Percentiles rank a stretch among this genome's conserved stretches.
These are phyloP conservation scores for Fusarium albosuccineum DNA, from an alignment of 2,329 filamentous ascomycete genomes.

Conservation along the genomic window DNA sequence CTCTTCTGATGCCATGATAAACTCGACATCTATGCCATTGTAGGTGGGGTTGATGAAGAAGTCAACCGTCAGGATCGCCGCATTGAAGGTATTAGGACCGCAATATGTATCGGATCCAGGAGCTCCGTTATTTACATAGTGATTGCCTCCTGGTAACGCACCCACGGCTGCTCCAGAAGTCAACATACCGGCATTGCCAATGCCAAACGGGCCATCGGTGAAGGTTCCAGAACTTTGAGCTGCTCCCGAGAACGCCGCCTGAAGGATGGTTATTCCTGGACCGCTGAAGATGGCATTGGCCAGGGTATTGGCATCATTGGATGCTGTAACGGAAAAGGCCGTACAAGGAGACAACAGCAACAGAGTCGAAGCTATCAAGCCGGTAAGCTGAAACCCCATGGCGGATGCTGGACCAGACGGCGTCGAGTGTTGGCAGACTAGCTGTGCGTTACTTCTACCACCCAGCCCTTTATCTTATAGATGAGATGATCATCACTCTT, in stretches of 20 bases:
- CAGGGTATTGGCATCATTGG: slow-evolving; percentile 1
- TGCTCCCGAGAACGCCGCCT: neutral
- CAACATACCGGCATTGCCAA: slow-evolving; percentile 18
- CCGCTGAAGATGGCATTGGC: slow-evolving; percentile 9
- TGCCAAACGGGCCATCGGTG: slow-evolving; percentile 20
- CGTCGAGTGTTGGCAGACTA: too few relatives aligned
- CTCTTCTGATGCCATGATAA: slow-evolving; percentile 32
- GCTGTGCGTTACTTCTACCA: too few relatives aligned
- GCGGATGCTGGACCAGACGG: neutral
- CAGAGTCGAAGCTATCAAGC: neutral
- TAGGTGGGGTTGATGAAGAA: neutral
- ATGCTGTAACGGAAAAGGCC: slow-evolving; percentile 3
- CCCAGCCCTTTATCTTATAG: too few relatives aligned
- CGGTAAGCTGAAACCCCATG: neutral
- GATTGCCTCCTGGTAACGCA: neutral
- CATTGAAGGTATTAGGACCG: neutral
- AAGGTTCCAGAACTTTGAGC: slow-evolving; percentile 2
- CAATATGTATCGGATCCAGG: slow-evolving; percentile 2
- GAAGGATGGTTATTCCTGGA: neutral
- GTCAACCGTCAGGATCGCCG: slow-evolving; percentile 20
- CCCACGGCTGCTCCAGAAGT: slow-evolving; percentile 12
- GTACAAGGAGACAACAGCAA: neutral
- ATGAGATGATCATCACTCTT: too few relatives aligned
- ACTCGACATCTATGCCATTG: slow-evolving; percentile 15
- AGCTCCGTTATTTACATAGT: slow-evolving; percentile 10